phyloP scores from a whole-genome alignment of 257 asterid genomes.

The Anisodus tanguticus region DNA sequence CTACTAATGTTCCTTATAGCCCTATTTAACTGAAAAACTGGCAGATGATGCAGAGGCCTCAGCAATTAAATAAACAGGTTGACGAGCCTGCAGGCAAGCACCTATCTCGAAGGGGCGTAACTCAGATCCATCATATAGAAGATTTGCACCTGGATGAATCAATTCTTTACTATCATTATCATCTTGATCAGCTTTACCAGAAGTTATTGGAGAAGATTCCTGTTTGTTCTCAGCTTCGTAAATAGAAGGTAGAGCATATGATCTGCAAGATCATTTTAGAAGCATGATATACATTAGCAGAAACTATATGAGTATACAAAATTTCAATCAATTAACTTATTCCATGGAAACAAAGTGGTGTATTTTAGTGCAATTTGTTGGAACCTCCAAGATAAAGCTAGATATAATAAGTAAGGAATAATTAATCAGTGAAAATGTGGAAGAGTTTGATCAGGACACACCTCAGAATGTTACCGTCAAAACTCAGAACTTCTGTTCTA shows the following conservation, averaged over 20 bases:
- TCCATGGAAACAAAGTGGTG: neutral
- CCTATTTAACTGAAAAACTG: constrained; percentile 53
- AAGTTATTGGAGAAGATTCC: constrained; percentile 54
- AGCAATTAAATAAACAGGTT: constrained; percentile 80
- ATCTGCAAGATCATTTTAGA: constrained; percentile 60
- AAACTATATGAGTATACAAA: neutral
- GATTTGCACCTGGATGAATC: constrained; percentile 87
- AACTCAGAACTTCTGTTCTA: constrained; percentile 88
- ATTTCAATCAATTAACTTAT: neutral
- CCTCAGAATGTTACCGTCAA: constrained; percentile 93
- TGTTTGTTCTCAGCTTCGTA: constrained; percentile 54
- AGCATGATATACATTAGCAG: neutral
- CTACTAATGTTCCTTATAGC: neutral
- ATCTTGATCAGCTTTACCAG: constrained; percentile 68
- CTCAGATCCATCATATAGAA: constrained; percentile 88
- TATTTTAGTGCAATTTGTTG: neutral
- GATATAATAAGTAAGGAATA: neutral
- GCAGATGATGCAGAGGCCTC: constrained; percentile 91
- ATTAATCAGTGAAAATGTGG: constrained; percentile 15
- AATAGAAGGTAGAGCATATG: constrained; percentile 74
- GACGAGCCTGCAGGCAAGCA: constrained; percentile 98
- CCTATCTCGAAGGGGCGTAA: constrained; percentile 91
- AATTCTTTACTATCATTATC: constrained; percentile 85
- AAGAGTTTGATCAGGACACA: constrained; percentile 38
- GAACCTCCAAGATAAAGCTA: neutral